Evolutionary conservation across 176 grass and related monocot species (phyloP), one percentile per base, ranked within the genome.

Genomic region (Pontederia paniculata): DNA sequence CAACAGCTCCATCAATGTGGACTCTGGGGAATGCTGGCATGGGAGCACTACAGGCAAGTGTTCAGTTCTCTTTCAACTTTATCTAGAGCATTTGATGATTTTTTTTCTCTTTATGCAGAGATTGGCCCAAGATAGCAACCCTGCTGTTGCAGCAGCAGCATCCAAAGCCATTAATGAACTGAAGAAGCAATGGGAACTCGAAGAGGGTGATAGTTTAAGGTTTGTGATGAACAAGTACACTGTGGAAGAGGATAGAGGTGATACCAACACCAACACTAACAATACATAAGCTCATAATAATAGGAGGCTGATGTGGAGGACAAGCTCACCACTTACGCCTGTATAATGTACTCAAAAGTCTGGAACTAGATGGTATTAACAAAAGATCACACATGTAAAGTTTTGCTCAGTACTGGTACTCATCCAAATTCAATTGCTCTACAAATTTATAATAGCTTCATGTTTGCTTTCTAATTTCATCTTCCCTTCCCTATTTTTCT

Each of bases 1-100:
- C 91, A 54, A 78, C 77, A 48, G 91, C 91, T 74, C 91, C 91
- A 41, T 97, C 91, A 42, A 97, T 97, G 83, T 97, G 91, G 91
- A 90, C 69, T 72, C 80, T 90, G 12, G 91, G 91, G 25, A 90
- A 97, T 72, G 86, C 86, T 67, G 91, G 91, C 74, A 97, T 97
- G 91, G 86, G 91, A 25, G 86, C 91, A 17, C 79, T 97, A 43
- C 86, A 97, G 77, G 91, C 90, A 63, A 77, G 12, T 42, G 20
- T 42, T 10, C 7, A 1, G 20, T 52, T 28, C 14, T 52, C 42
- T 15, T 18, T 16, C 13, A 7, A 21, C 10, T 68, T 44, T 18
- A 57, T 0, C 28, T 37, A 13, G 15, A 14, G 16, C 4, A 70
- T 42, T 42, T 14, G 5, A 46, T 67, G 20, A 18, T 76, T 21